These are phyloP conservation scores for Thalassia testudinum DNA, from an alignment of 116 monocot genomes.

Conservation along the genomic window DNA sequence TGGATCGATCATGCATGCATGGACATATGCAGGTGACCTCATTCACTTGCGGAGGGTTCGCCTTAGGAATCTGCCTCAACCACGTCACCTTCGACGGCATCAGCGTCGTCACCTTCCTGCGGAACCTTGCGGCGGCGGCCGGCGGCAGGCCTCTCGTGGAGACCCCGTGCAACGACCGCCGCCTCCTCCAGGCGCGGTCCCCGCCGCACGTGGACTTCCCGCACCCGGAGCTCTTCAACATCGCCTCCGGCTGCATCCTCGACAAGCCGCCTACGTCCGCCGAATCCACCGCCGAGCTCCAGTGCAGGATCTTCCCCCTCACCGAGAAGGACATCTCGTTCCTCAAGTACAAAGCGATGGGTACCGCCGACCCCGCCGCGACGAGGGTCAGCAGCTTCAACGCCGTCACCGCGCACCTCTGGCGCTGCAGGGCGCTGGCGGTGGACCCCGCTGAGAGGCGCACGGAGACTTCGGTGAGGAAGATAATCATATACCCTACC, in stretches of 20 bases:
- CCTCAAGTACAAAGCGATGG: conserved; percentile 14
- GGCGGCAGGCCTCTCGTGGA: not conserved
- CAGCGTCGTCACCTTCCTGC: conserved; percentile 14
- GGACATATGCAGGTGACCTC: conserved; percentile 14
- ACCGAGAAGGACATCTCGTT: conserved; percentile 7
- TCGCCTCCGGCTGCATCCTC: not conserved
- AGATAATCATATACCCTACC: too few species aligned
- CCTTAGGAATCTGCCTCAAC: conserved; percentile 14
- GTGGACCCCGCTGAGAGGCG: not conserved
- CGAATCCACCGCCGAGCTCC: not conserved
- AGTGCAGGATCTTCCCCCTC: conserved; percentile 15
- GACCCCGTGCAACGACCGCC: conserved; percentile 15
- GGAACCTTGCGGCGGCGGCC: conserved; percentile 20
- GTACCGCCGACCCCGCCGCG: not conserved
- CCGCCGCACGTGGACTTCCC: conserved; percentile 13
- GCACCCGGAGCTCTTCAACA: conserved; percentile 15
- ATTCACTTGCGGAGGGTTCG: conserved; percentile 28
- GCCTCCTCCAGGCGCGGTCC: conserved; percentile 4
- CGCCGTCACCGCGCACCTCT: conserved; percentile 28
- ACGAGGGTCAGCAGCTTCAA: conserved; percentile 14
- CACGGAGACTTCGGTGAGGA: not conserved
- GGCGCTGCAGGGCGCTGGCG: conserved; percentile 25
- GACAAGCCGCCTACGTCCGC: not conserved
- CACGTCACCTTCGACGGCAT: conserved; percentile 21
- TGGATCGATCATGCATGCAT: too few species aligned